A percentile compares a stretch with the other conserved stretches of the same genome.
phyloP scores from a whole-genome alignment of 2,329 filamentous ascomycete genomes.

The Curvularia spicifera region DNA sequence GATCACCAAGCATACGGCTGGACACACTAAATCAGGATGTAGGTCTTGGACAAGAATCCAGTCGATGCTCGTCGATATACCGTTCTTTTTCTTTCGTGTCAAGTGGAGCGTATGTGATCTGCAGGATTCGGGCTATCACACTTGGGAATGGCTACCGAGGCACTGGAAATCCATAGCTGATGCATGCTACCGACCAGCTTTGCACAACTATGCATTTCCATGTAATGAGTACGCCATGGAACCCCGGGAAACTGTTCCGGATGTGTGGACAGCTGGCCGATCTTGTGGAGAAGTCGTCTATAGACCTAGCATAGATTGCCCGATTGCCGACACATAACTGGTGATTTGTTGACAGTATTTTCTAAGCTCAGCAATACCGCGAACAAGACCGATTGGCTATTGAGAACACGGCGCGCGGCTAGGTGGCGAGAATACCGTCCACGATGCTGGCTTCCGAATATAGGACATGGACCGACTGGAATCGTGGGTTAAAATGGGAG shows the following conservation, averaged over 20 bases:
- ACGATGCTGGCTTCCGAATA: slow-evolving; percentile 4
- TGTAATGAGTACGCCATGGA: neutral
- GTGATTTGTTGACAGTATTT: neutral
- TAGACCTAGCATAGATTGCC: neutral
- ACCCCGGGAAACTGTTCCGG: neutral
- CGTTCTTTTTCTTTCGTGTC: neutral
- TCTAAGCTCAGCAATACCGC: neutral
- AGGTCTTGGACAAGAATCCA: neutral
- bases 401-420: neutral
- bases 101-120: neutral
- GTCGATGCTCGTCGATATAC: neutral
- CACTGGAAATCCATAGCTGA: neutral
- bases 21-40: neutral
- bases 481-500: neutral
- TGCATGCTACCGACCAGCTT: neutral
- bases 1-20: neutral
- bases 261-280: neutral
- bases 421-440: neutral
- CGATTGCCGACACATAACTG: neutral
- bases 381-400: neutral
- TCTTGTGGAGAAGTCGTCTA: slow-evolving; percentile 1
- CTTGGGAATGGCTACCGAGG: neutral
- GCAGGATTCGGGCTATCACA: neutral
- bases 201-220: slow-evolving; percentile 1
- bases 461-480: neutral